Conservation (phyloP, 768 basidiomycete species). For the Calocybe cyanea region DNA sequence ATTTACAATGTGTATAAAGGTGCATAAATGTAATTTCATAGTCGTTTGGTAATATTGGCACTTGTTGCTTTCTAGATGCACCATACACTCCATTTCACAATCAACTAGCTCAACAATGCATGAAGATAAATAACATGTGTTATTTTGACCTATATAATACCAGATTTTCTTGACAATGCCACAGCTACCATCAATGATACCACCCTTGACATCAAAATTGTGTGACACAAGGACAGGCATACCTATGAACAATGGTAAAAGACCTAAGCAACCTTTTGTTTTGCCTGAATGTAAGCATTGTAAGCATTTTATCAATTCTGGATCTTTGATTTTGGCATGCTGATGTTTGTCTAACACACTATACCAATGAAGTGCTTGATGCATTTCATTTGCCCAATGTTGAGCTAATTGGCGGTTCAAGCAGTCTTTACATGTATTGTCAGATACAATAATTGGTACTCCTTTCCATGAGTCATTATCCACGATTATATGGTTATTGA, state of each 20-base stretch:
- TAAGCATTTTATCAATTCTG: no score
- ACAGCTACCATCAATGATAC: constrained; percentile 27
- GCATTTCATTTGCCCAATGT: neutral
- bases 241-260: constrained; percentile 20
- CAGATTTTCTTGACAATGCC: constrained; percentile 20
- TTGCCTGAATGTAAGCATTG: constrained; percentile 1
- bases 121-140: constrained; percentile 15
- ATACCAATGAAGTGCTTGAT: constrained; percentile 10
- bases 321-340: neutral
- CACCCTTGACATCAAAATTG: constrained; percentile 27
- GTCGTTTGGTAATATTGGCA: constrained; percentile 20
- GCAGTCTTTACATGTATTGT: constrained; percentile 9
- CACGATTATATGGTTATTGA: neutral
- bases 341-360: constrained; percentile 1
- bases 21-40: constrained; percentile 18
- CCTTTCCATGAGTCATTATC: neutral
- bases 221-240: constrained; percentile 30
- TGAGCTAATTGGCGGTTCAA: constrained; percentile 2
- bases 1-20: constrained; percentile 3
- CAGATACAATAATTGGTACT: constrained; percentile 4
- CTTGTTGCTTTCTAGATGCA: constrained; percentile 13
- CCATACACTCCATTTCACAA: constrained; percentile 10
- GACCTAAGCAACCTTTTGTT: neutral
- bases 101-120: constrained; percentile 21
- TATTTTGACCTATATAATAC: constrained; percentile 17